phyloP scores from a whole-genome alignment of 2,329 filamentous ascomycete species.

The Cephalotrichum gorgonifer region DNA sequence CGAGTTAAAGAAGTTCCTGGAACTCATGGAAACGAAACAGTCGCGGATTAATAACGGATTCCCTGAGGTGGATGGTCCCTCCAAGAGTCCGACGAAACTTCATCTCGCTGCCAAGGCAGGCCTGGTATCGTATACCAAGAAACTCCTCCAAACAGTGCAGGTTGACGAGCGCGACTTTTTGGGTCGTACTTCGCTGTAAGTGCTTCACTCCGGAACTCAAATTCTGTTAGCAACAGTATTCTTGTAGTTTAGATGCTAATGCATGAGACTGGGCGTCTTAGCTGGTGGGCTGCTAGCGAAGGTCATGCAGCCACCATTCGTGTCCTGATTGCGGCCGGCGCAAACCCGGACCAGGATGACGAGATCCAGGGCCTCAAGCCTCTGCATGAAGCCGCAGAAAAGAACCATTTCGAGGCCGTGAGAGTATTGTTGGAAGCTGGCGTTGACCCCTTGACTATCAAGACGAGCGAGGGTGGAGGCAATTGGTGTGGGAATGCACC shows the following conservation, averaged over 20 bases:
- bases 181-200: constrained; percentile 14
- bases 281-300: constrained; percentile 14
- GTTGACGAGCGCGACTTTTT: constrained; percentile 9
- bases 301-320: constrained; percentile 12
- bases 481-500: constrained; percentile 6
- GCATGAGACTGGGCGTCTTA: too few species aligned
- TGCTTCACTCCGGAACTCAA: too few species aligned
- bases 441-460: constrained; percentile 19
- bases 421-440: constrained; percentile 22
- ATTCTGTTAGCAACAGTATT: too few species aligned
- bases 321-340: constrained; percentile 14
- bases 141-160: constrained; percentile 9
- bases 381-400: constrained; percentile 21
- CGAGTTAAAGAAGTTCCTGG: background rate
- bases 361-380: constrained; percentile 17
- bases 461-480: constrained; percentile 10
- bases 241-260: too few species aligned
- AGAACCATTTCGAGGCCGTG: constrained; percentile 18
- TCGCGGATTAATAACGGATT: background rate
- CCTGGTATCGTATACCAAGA: constrained; percentile 7
- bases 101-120: constrained; percentile 6
- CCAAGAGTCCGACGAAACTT: background rate
- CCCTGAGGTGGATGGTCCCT: background rate
- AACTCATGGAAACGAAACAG: background rate
- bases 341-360: constrained; percentile 13